These are phyloP conservation scores for Amaranthus palmeri DNA, from an alignment of 148 eudicot genomes.

Conservation along the genomic window DNA sequence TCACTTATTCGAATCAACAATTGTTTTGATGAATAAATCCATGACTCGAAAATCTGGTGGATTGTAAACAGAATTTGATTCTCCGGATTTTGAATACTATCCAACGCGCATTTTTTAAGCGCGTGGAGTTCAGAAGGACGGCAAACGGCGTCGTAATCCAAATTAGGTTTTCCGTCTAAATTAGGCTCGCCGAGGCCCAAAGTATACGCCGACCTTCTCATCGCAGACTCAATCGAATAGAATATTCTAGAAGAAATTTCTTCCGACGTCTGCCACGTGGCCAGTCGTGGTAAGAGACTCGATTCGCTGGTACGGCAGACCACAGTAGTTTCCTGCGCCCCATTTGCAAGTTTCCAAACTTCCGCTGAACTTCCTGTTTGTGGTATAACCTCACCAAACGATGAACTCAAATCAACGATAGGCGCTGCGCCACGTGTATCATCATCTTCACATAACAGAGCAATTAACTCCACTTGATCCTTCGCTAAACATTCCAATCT, in stretches of 20 bases:
- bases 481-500: slow-evolving; percentile 44
- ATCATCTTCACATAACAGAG: slow-evolving; percentile 39
- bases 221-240: slow-evolving; percentile 55
- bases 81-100: slow-evolving; percentile 35
- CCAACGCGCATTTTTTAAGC: slow-evolving; percentile 38
- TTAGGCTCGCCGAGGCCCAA: slow-evolving; percentile 82
- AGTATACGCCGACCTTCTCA: slow-evolving; percentile 52
- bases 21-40: slow-evolving; percentile 39
- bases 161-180: slow-evolving; percentile 51
- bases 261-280: slow-evolving; percentile 53
- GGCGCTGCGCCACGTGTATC: slow-evolving; percentile 42
- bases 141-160: slow-evolving; percentile 64
- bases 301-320: slow-evolving; percentile 49
- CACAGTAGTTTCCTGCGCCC: slow-evolving; percentile 32
- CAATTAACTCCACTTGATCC: slow-evolving; percentile 51
- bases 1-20: slow-evolving; percentile 32
- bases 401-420: slow-evolving; percentile 38
- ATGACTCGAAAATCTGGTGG: slow-evolving; percentile 69
- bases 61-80: slow-evolving; percentile 40
- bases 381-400: slow-evolving; percentile 35
- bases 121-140: slow-evolving; percentile 51
- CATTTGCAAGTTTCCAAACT: slow-evolving; percentile 44
- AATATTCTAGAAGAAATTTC: slow-evolving; percentile 38
- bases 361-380: slow-evolving; percentile 51
- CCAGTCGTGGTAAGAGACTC: slow-evolving; percentile 57